Evolutionary conservation across 1,139 yeast species (phyloP).

Genomic region (Taphrina confusa): DNA sequence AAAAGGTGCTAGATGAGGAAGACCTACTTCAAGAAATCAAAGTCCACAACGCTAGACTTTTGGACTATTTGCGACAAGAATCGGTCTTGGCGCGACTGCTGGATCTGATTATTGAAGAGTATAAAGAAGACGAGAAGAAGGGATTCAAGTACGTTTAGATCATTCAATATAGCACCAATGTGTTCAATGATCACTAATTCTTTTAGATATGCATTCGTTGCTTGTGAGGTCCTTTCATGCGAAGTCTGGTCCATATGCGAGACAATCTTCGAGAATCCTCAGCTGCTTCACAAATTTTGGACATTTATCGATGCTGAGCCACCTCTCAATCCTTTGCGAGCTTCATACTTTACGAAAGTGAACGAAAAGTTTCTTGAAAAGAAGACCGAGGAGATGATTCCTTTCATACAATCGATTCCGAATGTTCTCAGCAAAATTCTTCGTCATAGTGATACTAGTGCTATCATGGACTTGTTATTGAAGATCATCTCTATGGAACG

Average conservation of each 20-base stretch:
- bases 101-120: slow-evolving; percentile 58
- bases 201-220: slow-evolving; percentile 66
- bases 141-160: slow-evolving; percentile 44
- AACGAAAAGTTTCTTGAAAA: slow-evolving; percentile 89
- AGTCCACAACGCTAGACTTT: slow-evolving; percentile 76
- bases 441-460: slow-evolving; percentile 79
- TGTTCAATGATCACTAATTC: slow-evolving; percentile 39
- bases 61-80: slow-evolving; percentile 78
- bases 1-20: slow-evolving; percentile 77
- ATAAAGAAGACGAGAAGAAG: slow-evolving; percentile 47
- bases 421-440: slow-evolving; percentile 67
- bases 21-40: slow-evolving; percentile 81
- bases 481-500: slow-evolving; percentile 76
- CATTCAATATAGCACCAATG: slow-evolving; percentile 41
- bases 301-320: slow-evolving; percentile 63
- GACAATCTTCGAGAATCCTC: slow-evolving; percentile 76
- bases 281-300: slow-evolving; percentile 74
- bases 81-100: slow-evolving; percentile 66
- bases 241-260: slow-evolving; percentile 96
- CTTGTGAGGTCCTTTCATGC: slow-evolving; percentile 85
- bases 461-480: slow-evolving; percentile 77
- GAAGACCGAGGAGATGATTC: slow-evolving; percentile 81
- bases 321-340: slow-evolving; percentile 71
- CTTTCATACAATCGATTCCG: slow-evolving; percentile 66
- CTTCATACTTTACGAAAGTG: slow-evolving; percentile 89